Evolutionary conservation across 768 basidiomycete species (phyloP), one percentile per base, ranked within the genome.

Genomic region (Lepiota brunneoincarnata): DNA sequence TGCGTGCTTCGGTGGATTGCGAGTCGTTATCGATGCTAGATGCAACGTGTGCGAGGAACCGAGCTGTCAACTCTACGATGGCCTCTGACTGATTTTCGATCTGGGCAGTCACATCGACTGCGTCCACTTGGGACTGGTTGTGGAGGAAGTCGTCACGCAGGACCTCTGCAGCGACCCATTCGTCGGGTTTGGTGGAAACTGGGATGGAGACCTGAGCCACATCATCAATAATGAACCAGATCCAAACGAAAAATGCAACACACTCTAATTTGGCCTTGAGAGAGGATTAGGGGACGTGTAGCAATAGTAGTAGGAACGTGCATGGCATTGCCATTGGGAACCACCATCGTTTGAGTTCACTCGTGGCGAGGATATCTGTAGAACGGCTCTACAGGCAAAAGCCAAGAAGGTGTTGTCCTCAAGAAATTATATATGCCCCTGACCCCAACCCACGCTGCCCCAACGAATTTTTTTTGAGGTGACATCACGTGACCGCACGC

Each of bases 81-180:
- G 86, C 84, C 68, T 92, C 85, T 57, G 71, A 72, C 56, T 76
- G 69, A 57, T 79, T 73, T 56, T 84, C 83, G 57, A 76, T 64
- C 60, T 84, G 74, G 23, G 68, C 69, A 49, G 78, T 73, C 51
- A 73, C 75, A 65, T 82, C 82, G 64, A 79, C 71, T 59, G 78
- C 74, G 68, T 87, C 80, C 68, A 79, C 4, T 67, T 76, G 78
- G 28, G 75, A 75, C 66, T 83, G 82, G 51, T 78, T 69, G 69
- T 91, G 82, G 52, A 78, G 71, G 68, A 96, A 98, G 56, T 94
- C 91, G 64, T 97, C 93, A 64, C 89, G 79, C 54, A 96, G 82
- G 64, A 94, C 84, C 73, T 96, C 93, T 48, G 94, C 93, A 50
- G 85, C 81, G 65, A 93, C 91, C 94, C 95, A 97, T 70, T 92